A percentile compares a stretch with the other conserved stretches of the same genome.
phyloP scores from a whole-genome alignment of 2,329 filamentous ascomycete genomes.

The Stachybotrys chartarum region DNA sequence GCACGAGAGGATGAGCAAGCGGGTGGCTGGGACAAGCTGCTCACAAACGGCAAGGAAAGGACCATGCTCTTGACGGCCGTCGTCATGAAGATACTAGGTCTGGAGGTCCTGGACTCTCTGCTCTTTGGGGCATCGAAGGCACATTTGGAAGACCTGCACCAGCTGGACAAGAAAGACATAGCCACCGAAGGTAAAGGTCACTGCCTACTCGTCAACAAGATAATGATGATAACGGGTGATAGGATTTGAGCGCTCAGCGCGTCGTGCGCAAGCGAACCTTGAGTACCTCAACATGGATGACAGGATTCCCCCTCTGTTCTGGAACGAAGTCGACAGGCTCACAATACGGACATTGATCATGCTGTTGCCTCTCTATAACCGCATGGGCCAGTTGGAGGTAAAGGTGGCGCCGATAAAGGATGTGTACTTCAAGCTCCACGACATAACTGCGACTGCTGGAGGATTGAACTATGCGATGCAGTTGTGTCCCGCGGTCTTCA shows the following conservation, averaged over 20 bases:
- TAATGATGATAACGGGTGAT: not conserved
- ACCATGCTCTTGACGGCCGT: conserved; percentile 17
- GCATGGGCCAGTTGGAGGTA: conserved; percentile 7
- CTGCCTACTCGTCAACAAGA: not conserved
- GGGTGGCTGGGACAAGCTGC: conserved; percentile 19
- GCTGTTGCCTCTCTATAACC: conserved; percentile 16
- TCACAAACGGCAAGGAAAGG: conserved; percentile 13
- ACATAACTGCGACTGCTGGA: conserved; percentile 19
- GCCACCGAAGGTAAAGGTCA: not conserved
- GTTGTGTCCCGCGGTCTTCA: conserved; percentile 14
- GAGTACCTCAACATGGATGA: conserved; percentile 12
- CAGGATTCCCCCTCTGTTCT: conserved; percentile 18
- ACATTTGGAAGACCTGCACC: conserved; percentile 13
- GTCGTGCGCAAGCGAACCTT: conserved; percentile 12
- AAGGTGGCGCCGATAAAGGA: conserved; percentile 2
- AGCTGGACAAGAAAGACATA: not conserved
- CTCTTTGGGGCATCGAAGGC: conserved; percentile 21
- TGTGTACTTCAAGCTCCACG: conserved; percentile 18
- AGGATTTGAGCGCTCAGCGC: conserved; percentile 21
- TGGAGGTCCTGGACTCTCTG: conserved; percentile 16
- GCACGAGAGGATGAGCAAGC: conserved; percentile 16
- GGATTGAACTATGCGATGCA: conserved; percentile 21
- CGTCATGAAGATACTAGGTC: conserved; percentile 19
- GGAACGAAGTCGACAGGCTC: conserved; percentile 20
- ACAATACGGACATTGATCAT: conserved; percentile 12